A percentile compares a stretch with the other conserved stretches of the same genome.
Evolutionary conservation across 495 filamentous ascomycete genomes (phyloP).

Genomic region (Penicillium lividum): DNA sequence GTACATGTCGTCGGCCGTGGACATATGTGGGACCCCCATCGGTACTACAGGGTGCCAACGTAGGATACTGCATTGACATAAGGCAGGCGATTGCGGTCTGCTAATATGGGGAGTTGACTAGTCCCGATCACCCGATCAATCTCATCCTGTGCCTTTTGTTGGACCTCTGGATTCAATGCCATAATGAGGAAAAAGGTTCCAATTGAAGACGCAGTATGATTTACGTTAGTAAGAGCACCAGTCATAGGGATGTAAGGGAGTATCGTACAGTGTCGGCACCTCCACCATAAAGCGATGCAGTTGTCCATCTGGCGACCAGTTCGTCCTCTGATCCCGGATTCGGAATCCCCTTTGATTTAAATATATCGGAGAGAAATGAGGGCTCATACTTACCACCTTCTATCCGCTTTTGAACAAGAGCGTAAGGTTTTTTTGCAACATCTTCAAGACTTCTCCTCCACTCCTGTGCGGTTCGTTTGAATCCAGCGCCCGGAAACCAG

Average conservation of each 20-base stretch:
- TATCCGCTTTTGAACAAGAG: conserved; percentile 31
- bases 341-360: background rate
- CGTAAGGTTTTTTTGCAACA: conserved; percentile 34
- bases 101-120: conserved; percentile 25
- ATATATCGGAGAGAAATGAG: background rate
- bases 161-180: conserved; percentile 49
- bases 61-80: conserved; percentile 42
- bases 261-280: conserved; percentile 50
- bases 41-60: conserved; percentile 49
- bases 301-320: conserved; percentile 37
- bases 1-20: conserved; percentile 53
- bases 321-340: conserved; percentile 24
- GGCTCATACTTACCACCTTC: background rate
- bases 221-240: background rate
- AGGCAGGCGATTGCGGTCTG: conserved; percentile 35
- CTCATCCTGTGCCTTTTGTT: conserved; percentile 57
- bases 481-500: conserved; percentile 48
- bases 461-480: conserved; percentile 34
- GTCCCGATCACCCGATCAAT: conserved; percentile 54
- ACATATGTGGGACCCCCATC: conserved; percentile 55
- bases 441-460: conserved; percentile 20
- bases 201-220: background rate
- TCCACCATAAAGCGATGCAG: conserved; percentile 50
- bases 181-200: conserved; percentile 45
- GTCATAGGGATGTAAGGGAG: background rate